These are phyloP conservation scores for Microdochium nivale DNA, from an alignment of 2,329 filamentous ascomycete species.

Conservation along the genomic window DNA sequence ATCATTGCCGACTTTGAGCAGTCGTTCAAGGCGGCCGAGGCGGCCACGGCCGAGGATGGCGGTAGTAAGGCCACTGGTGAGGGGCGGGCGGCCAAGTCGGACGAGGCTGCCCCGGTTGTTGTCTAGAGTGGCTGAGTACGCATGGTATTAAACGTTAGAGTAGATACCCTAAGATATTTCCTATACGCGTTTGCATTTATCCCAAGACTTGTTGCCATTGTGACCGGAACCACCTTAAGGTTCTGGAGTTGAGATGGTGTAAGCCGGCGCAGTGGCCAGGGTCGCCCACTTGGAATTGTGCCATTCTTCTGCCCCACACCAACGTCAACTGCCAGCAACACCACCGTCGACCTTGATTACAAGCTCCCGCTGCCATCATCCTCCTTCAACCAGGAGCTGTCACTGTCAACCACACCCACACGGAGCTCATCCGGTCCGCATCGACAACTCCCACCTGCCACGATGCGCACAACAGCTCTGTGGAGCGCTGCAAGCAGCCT, in stretches of 20 bases:
- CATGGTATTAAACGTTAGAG: conserved; percentile 7
- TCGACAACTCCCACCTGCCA: conserved; percentile 25
- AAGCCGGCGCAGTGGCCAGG: too few relatives aligned
- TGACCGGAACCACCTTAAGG: too few relatives aligned
- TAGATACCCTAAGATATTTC: too few relatives aligned
- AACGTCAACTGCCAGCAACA: conserved; percentile 2
- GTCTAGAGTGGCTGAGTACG: background rate
- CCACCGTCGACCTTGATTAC: background rate
- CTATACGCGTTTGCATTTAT: too few relatives aligned
- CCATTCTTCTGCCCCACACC: background rate
- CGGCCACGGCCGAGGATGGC: conserved; percentile 28
- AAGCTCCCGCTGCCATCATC: background rate
- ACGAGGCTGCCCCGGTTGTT: conserved; percentile 22
- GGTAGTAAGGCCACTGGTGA: conserved; percentile 10
- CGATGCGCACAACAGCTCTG: background rate
- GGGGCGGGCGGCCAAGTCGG: conserved; percentile 22
- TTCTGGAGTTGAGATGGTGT: too few relatives aligned
- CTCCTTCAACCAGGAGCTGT: conserved; percentile 1
- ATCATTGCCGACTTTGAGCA: conserved; percentile 95
- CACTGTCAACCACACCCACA: conserved; percentile 3
- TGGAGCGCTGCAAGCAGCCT: background rate
- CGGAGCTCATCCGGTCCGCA: conserved; percentile 9
- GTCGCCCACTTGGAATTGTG: too few relatives aligned
- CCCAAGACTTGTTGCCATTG: too few relatives aligned
- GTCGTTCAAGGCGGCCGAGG: conserved; percentile 60